phyloP scores from a whole-genome alignment of 2,329 filamentous ascomycete genomes.

The Ceratocystis cacaofunesta region DNA sequence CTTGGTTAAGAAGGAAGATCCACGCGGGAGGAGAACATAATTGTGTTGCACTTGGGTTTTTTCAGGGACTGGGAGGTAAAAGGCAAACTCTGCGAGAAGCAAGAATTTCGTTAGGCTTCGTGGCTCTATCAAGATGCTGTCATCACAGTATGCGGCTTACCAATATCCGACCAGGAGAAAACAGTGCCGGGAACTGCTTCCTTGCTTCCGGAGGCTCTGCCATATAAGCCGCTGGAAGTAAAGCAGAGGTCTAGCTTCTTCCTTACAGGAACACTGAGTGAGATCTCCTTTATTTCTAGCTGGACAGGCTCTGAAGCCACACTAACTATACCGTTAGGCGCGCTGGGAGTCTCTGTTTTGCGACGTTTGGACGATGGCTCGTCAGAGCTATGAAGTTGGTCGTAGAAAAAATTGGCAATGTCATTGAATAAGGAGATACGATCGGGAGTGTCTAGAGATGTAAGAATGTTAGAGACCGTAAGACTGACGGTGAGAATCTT shows the following conservation, averaged over 20 bases:
- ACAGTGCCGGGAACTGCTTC: conserved; percentile 38
- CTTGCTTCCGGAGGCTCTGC: conserved; percentile 36
- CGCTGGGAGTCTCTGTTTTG: conserved; percentile 30
- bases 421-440: conserved; percentile 41
- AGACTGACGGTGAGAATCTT: background rate
- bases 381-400: conserved; percentile 28
- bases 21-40: conserved; percentile 46
- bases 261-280: conserved; percentile 49
- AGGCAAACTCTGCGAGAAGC: conserved; percentile 38
- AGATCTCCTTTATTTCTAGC: conserved; percentile 50
- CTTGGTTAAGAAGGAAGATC: conserved; percentile 38
- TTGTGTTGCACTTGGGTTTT: conserved; percentile 52
- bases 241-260: conserved; percentile 55
- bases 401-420: conserved; percentile 37
- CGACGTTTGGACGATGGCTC: conserved; percentile 39
- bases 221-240: conserved; percentile 44
- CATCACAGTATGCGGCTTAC: conserved; percentile 26
- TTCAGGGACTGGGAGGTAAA: conserved; percentile 50
- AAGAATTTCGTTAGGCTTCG: conserved; percentile 12
- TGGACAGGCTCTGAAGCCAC: conserved; percentile 33
- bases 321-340: conserved; percentile 22
- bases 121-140: background rate
- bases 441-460: conserved; percentile 32
- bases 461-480: background rate
- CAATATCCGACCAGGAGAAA: conserved; percentile 47